Conservation (phyloP, 1,139 yeast species). For the Yamadazyma oceani region DNA sequence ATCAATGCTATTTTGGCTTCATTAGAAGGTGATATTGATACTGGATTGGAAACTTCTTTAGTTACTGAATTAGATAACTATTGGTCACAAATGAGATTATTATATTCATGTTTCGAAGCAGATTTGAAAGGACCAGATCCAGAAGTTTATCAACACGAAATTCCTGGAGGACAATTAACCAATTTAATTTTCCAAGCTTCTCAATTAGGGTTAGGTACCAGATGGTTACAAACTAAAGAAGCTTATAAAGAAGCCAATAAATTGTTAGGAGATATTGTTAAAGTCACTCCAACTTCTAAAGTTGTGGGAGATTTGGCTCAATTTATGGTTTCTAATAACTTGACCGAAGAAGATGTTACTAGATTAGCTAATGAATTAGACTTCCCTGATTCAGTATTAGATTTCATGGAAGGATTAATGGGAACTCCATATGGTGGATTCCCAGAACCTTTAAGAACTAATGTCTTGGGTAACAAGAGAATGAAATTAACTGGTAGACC, state of each 20-base stretch:
- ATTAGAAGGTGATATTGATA: constrained; percentile 79
- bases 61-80: constrained; percentile 86
- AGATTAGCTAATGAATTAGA: constrained; percentile 87
- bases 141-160: constrained; percentile 96
- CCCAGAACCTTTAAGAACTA: constrained; percentile 97
- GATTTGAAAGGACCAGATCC: constrained; percentile 99
- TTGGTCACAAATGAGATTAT: constrained; percentile 98
- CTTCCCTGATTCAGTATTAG: constrained; percentile 97
- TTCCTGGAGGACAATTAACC: constrained; percentile 99
- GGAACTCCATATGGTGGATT: constrained; percentile 99
- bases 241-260: constrained; percentile 89
- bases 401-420: constrained; percentile 98
- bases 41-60: constrained; percentile 65
- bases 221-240: constrained; percentile 93
- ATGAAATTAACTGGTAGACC: constrained; percentile 87
- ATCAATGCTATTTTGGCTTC: constrained; percentile 91
- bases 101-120: constrained; percentile 96
- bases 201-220: constrained; percentile 94
- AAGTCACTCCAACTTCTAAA: constrained; percentile 98
- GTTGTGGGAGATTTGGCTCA: constrained; percentile 99
- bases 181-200: constrained; percentile 98
- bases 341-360: constrained; percentile 79
- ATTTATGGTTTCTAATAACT: constrained; percentile 95
- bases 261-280: constrained; percentile 92
- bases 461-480: constrained; percentile 81